Conservation (phyloP, 2,329 filamentous ascomycete genomes). For the Diaporthe citriasiana region DNA sequence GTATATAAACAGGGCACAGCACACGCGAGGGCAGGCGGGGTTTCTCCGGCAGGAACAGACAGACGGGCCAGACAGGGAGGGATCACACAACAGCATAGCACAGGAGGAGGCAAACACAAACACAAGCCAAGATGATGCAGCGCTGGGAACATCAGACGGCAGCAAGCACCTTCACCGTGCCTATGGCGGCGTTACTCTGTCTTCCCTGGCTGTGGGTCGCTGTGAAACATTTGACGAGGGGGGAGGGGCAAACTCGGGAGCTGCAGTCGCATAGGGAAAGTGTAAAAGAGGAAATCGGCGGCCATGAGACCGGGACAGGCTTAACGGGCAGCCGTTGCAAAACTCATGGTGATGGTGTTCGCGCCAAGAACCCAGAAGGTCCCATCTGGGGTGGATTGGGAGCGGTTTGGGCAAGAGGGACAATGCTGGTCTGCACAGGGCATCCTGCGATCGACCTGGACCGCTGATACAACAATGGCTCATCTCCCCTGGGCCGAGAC, state of each 20-base stretch:
- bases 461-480: neutral
- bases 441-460: conserved; percentile 20
- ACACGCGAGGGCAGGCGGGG: conserved; percentile 17
- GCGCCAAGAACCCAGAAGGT: conserved; percentile 19
- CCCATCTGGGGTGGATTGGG: conserved; percentile 26
- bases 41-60: conserved; percentile 16
- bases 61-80: conserved; percentile 25
- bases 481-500: conserved; percentile 20
- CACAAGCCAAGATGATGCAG: conserved; percentile 42
- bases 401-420: neutral
- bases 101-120: conserved; percentile 42
- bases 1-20: conserved; percentile 26
- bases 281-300: neutral
- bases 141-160: conserved; percentile 36
- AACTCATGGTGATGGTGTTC: conserved; percentile 17
- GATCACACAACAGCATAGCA: conserved; percentile 43
- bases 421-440: conserved; percentile 1
- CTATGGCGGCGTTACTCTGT: conserved; percentile 36
- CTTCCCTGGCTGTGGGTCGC: conserved; percentile 36
- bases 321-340: conserved; percentile 19
- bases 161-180: conserved; percentile 37
- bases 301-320: conserved; percentile 8
- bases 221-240: conserved; percentile 40
- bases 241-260: conserved; percentile 38
- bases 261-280: conserved; percentile 19